Evolutionary conservation across 441 rosid genomes (phyloP).

Genomic region (Pelargonium myrrhifolium): DNA sequence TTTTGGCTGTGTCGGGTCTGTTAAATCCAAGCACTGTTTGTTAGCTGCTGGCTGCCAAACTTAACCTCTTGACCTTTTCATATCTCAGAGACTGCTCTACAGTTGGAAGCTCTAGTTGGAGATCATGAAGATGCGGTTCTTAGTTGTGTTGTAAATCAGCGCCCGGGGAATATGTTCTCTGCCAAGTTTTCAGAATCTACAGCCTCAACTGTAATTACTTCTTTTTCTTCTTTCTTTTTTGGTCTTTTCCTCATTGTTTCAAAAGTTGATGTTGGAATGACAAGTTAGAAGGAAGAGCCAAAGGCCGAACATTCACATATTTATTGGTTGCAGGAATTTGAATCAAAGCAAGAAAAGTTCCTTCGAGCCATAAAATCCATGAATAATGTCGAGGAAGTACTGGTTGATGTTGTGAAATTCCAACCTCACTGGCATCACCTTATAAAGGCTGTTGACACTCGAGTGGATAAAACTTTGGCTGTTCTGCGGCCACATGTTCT

Average conservation of each 20-base stretch:
- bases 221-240: background rate
- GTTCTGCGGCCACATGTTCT: conserved; percentile 51
- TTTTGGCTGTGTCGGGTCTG: too few species aligned
- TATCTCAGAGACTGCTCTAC: conserved; percentile 49
- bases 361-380: conserved; percentile 41
- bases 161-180: conserved; percentile 33
- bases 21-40: too few species aligned
- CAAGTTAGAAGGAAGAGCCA: background rate
- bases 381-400: conserved; percentile 42
- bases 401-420: conserved; percentile 36
- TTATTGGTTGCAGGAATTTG: conserved; percentile 42
- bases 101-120: conserved; percentile 73
- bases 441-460: conserved; percentile 50
- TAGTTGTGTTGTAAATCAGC: conserved; percentile 30
- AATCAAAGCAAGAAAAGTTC: conserved; percentile 42
- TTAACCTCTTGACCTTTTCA: background rate
- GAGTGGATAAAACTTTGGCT: conserved; percentile 59
- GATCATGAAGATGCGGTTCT: conserved; percentile 70
- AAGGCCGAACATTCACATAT: conserved; percentile 5
- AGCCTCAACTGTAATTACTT: conserved; percentile 24
- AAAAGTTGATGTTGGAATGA: conserved; percentile 8
- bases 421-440: conserved; percentile 54
- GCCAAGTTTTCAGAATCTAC: conserved; percentile 29
- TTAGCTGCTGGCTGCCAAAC: background rate
- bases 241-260: conserved; percentile 14